phyloP scores from a whole-genome alignment of 192 early-diverging fungal species.

The Dissophora ornata region DNA sequence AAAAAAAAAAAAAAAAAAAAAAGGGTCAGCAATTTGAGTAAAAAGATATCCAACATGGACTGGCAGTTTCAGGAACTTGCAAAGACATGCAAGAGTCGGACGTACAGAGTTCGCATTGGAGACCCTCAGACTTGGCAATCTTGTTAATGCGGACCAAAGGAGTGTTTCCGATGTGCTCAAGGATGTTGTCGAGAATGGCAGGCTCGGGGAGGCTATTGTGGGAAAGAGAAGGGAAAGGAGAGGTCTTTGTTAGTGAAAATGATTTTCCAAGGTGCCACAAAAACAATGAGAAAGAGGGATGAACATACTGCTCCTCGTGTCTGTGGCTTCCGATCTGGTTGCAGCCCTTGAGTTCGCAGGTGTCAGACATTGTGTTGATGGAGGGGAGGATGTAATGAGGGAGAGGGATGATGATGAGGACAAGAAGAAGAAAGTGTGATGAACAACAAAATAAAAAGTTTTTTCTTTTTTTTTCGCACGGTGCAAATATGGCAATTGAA shows the following conservation, averaged over 20 bases:
- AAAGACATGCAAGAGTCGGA: no score
- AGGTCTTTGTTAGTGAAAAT: no score
- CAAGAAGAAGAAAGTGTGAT: not conserved
- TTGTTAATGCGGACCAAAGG: conserved; percentile 93
- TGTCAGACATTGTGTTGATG: conserved; percentile 3
- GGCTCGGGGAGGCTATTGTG: conserved; percentile 70
- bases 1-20: not conserved
- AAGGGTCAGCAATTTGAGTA: not conserved
- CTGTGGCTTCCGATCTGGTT: conserved; percentile 47
- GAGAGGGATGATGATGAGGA: conserved; percentile 8
- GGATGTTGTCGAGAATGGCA: conserved; percentile 85
- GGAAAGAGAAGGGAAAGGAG: not conserved
- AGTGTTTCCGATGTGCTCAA: conserved; percentile 97
- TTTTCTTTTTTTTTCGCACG: not conserved
- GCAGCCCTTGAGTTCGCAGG: conserved; percentile 34
- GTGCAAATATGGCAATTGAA: not conserved
- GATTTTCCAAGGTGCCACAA: no score
- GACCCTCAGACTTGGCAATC: conserved; percentile 85
- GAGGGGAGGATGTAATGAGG: not conserved
- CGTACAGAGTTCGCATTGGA: conserved; percentile 93
- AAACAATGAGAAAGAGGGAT: no score
- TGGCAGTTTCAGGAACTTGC: no score
- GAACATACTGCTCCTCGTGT: conserved; percentile 56
- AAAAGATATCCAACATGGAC: no score
- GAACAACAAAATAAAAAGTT: not conserved